A percentile compares a stretch with the other conserved stretches of the same genome.
Conservation (phyloP, 176 grass and related monocot species). For the Canna indica region DNA sequence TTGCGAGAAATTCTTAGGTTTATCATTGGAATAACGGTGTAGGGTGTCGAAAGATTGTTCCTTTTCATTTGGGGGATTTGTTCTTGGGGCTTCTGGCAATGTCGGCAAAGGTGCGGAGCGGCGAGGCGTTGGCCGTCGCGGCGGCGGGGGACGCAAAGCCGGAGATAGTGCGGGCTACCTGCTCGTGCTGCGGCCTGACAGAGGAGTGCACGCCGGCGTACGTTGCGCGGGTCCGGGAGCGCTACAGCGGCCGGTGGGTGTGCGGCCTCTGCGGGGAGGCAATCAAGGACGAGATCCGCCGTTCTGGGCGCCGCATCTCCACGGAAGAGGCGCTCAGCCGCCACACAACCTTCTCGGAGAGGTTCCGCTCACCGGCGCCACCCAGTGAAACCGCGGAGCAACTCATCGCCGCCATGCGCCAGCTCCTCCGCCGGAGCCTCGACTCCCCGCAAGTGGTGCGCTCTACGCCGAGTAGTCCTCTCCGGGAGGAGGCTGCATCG, state of each 20-base stretch:
- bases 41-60: background rate
- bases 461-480: background rate
- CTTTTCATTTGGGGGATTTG: background rate
- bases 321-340: constrained; percentile 5
- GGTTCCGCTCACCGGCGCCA: constrained; percentile 1
- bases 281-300: constrained; percentile 7
- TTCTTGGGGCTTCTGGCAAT: background rate
- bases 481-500: background rate
- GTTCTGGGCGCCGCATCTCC: background rate
- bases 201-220: constrained; percentile 17
- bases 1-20: background rate
- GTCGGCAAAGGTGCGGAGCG: background rate
- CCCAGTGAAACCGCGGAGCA: constrained; percentile 1
- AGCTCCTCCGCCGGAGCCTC: constrained; percentile 8
- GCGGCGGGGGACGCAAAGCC: background rate
- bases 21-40: background rate
- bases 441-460: background rate
- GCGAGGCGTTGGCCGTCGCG: background rate
- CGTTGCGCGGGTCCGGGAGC: constrained; percentile 5
- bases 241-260: constrained; percentile 11
- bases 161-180: constrained; percentile 11
- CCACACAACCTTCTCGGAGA: constrained; percentile 7
- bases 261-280: constrained; percentile 20
- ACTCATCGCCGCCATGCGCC: constrained; percentile 16
- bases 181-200: constrained; percentile 10